phyloP scores from a whole-genome alignment of 2,329 filamentous ascomycete species.

The Beauveria caledonica region DNA sequence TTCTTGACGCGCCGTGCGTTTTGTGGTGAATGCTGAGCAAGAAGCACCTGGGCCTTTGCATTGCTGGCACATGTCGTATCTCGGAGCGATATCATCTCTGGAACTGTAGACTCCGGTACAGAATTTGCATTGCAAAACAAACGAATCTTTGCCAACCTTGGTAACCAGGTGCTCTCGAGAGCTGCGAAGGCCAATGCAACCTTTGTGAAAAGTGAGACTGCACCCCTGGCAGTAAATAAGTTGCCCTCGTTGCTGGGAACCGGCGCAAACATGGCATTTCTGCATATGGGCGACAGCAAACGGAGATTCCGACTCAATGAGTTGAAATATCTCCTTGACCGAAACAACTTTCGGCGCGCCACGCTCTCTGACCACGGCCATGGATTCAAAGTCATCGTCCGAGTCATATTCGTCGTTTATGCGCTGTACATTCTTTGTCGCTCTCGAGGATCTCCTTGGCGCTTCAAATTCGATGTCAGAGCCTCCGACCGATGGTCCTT shows the following conservation, averaged over 20 bases:
- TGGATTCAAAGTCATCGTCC: constrained; percentile 46
- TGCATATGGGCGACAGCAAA: constrained; percentile 65
- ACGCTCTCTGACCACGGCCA: constrained; percentile 34
- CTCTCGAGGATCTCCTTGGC: constrained; percentile 40
- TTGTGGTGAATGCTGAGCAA: constrained; percentile 67
- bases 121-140: constrained; percentile 82
- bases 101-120: constrained; percentile 64
- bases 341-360: constrained; percentile 48
- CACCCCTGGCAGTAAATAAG: constrained; percentile 90
- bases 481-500: neutral
- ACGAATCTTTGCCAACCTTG: constrained; percentile 67
- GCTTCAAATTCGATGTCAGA: constrained; percentile 40
- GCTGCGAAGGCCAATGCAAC: constrained; percentile 67
- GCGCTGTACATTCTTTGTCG: constrained; percentile 33
- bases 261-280: constrained; percentile 62
- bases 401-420: constrained; percentile 47
- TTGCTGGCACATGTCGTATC: constrained; percentile 60
- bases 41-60: constrained; percentile 60
- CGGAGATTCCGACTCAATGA: constrained; percentile 48
- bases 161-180: constrained; percentile 81
- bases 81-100: constrained; percentile 63
- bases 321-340: constrained; percentile 66
- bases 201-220: constrained; percentile 72
- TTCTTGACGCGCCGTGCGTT: constrained; percentile 69
- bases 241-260: constrained; percentile 44